phyloP scores from a whole-genome alignment of 495 filamentous ascomycete species.

The Lineolata rhizophorae region DNA sequence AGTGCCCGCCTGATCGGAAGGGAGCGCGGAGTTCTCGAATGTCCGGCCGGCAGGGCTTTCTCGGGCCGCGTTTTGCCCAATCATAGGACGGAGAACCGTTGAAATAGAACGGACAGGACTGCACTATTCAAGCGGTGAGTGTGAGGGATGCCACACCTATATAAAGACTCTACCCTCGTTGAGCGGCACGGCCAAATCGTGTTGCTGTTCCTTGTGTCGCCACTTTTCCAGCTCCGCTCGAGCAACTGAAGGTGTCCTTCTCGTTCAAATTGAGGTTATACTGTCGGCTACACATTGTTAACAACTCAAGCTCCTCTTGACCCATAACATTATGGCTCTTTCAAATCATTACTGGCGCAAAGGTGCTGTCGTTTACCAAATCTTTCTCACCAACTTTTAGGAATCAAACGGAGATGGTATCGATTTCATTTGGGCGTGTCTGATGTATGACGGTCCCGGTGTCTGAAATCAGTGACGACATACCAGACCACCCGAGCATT shows the following conservation, averaged over 20 bases:
- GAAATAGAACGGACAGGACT: too few species aligned
- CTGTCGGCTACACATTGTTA: not conserved
- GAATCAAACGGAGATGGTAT: conserved; percentile 43
- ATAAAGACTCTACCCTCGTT: too few species aligned
- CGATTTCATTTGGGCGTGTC: conserved; percentile 47
- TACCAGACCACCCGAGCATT: conserved; percentile 43
- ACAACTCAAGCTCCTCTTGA: not conserved
- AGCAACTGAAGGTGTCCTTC: not conserved
- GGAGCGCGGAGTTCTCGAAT: too few species aligned
- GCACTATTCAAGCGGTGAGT: too few species aligned
- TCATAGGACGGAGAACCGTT: too few species aligned
- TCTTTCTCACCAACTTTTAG: conserved; percentile 44
- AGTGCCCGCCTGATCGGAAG: too few species aligned
- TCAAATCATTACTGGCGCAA: conserved; percentile 25
- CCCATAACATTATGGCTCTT: not conserved
- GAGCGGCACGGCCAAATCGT: too few species aligned
- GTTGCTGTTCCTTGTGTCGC: too few species aligned
- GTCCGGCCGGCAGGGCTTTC: too few species aligned
- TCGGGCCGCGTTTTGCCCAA: too few species aligned
- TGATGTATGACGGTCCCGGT: conserved; percentile 43
- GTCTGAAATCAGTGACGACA: conserved; percentile 45
- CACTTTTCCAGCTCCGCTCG: not conserved
- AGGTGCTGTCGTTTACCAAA: conserved; percentile 40
- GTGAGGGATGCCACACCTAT: too few species aligned
- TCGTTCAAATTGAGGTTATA: too few species aligned